phyloP scores from a whole-genome alignment of 1,139 yeast species.

The Yamadazyma songkhlaensis region DNA sequence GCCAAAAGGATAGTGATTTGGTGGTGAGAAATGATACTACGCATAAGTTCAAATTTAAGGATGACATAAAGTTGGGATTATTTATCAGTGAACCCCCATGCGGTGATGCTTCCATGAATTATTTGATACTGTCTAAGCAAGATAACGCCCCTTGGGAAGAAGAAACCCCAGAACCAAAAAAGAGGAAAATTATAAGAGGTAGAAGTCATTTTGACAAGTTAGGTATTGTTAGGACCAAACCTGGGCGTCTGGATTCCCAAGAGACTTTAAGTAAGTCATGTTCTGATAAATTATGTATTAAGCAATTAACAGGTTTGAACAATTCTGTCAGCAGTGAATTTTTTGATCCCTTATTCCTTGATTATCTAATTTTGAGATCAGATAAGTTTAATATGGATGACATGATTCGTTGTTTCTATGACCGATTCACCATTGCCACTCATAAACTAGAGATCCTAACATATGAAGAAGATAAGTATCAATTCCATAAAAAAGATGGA shows the following conservation, averaged over 20 bases:
- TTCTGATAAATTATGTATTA: constrained; percentile 72
- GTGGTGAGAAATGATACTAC: constrained; percentile 9
- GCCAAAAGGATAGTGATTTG: not conserved
- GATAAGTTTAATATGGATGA: constrained; percentile 28
- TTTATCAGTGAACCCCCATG: constrained; percentile 85
- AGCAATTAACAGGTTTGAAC: constrained; percentile 61
- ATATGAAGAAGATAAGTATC: constrained; percentile 23
- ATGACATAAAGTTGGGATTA: constrained; percentile 46
- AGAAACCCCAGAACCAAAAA: constrained; percentile 2
- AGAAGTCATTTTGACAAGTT: constrained; percentile 53
- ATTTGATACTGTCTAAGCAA: constrained; percentile 14
- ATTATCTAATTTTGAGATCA: constrained; percentile 53
- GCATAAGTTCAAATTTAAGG: constrained; percentile 25
- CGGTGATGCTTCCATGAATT: constrained; percentile 78
- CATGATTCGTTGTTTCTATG: constrained; percentile 52
- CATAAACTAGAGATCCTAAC: constrained; percentile 20
- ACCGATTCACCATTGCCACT: constrained; percentile 23
- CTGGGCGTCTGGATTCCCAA: constrained; percentile 79
- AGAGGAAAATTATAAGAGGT: constrained; percentile 45
- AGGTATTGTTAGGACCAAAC: constrained; percentile 83
- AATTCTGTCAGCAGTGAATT: constrained; percentile 47
- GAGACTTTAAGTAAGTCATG: constrained; percentile 78
- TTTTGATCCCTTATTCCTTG: constrained; percentile 42
- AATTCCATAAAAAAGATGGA: constrained; percentile 21
- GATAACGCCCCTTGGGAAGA: constrained; percentile 15